Evolutionary conservation across 1,284 basidiomycete genomes (phyloP).

Genomic region (Ustilago hordei): DNA sequence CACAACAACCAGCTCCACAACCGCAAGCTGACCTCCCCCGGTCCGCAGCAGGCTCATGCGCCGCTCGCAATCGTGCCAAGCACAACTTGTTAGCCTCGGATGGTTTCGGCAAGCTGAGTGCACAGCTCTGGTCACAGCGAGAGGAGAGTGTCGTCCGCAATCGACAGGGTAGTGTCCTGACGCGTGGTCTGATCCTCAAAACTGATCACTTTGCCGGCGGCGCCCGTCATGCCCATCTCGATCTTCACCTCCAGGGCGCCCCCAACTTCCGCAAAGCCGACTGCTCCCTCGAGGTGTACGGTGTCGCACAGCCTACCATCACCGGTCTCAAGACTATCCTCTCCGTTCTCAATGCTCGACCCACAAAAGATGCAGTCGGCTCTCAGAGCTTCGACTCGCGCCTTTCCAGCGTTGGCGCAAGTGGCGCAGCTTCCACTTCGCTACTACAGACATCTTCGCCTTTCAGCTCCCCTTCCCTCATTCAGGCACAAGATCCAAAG

Average conservation of each 20-base stretch:
- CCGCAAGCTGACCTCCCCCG: conserved; percentile 8
- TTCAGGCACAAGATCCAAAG: neutral
- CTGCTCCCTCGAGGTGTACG: conserved; percentile 71
- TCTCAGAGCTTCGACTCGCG: conserved; percentile 33
- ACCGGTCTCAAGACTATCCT: conserved; percentile 92
- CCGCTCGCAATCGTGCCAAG: conserved; percentile 26
- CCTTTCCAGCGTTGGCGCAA: conserved; percentile 13
- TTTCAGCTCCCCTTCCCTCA: conserved; percentile 17
- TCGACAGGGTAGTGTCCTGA: conserved; percentile 86
- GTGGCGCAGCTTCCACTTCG: conserved; percentile 12
- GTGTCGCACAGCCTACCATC: conserved; percentile 87
- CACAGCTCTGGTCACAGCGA: conserved; percentile 47
- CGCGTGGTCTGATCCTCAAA: conserved; percentile 90
- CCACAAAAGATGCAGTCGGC: conserved; percentile 23
- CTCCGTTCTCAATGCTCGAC: conserved; percentile 77
- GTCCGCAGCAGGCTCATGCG: conserved; percentile 4
- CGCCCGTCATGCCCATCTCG: conserved; percentile 72
- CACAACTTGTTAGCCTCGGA: conserved; percentile 40
- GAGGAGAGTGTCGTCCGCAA: conserved; percentile 80
- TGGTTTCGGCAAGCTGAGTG: conserved; percentile 42
- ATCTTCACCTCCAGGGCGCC: conserved; percentile 88
- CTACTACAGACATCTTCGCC: conserved; percentile 21
- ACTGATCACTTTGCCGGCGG: conserved; percentile 73
- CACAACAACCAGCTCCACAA: conserved; percentile 17
- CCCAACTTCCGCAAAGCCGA: conserved; percentile 86